Evolutionary conservation across 257 asterid species (phyloP), one percentile per base, ranked within the genome.

Genomic region (Rhazya stricta): DNA sequence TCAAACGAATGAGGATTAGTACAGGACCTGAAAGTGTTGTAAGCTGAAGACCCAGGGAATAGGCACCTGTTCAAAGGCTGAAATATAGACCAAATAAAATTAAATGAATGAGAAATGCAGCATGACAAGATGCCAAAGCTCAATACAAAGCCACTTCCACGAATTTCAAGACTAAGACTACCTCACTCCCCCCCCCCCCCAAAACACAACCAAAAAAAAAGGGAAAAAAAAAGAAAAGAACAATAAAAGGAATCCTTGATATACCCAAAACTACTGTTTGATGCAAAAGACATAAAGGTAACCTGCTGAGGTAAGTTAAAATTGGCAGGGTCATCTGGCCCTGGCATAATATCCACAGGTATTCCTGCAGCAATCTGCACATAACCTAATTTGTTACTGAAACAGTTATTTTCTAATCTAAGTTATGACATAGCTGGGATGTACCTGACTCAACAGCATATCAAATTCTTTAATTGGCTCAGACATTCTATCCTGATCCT

Each of bases 221-320:
- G 45, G 50, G 37, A 74, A 30, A 42, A 18, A 42, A 29, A 68
- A 75, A 15, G 43, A 21, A 18, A 46, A 7, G 13, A 18, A 42
- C 18, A 68, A 75, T 10, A 34, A 21, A 18, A 46, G 3, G 13
- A 13, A 61, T n/a, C 29, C 43, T 61, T 27, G 46, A 37, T 39
- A 69, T n/a, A 57, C 34, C 69, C 23, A 50, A 39, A 27, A 57
- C 42, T 32, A 60, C 53, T 51, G 15, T 75, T 12, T n/a, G 67
- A 63, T 71, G 57, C 48, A 46, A 50, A 30, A 80, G 45, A 74
- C 16, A 71, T 61, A 71, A 77, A 71, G 77, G 74, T 61, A 51
- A 95, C 98, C 98, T 89, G 97, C 79, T 95, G 97, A 34, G 99
- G 98, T 87, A 95, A 72, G 58, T 96, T 62, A 53, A 89, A 95